Evolutionary conservation across 2,329 filamentous ascomycete genomes (phyloP).

Genomic region (Fusarium kyushuense): DNA sequence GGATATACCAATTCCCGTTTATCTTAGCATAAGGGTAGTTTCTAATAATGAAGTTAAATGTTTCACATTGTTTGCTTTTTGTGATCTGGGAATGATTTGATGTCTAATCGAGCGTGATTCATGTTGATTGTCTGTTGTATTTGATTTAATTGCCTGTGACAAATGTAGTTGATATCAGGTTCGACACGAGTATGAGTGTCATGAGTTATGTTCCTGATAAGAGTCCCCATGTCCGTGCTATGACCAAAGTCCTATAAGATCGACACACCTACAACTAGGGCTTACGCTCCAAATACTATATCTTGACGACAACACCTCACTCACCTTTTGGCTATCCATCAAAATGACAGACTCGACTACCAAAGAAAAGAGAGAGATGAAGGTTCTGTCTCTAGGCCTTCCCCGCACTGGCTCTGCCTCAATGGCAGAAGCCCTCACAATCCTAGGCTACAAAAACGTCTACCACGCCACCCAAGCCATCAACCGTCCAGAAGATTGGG

Average conservation of each 20-base stretch:
- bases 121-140: too few species aligned
- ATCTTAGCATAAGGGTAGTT: constrained; percentile 36
- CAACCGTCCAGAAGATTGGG: constrained; percentile 43
- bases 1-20: constrained; percentile 28
- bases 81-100: too few species aligned
- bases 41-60: constrained; percentile 29
- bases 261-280: background rate
- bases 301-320: background rate
- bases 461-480: constrained; percentile 49
- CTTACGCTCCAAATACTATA: background rate
- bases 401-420: constrained; percentile 52
- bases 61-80: too few species aligned
- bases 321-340: background rate
- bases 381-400: constrained; percentile 50
- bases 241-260: background rate
- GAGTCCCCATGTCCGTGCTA: background rate
- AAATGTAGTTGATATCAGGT: background rate
- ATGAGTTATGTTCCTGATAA: background rate
- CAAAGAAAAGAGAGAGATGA: constrained; percentile 42
- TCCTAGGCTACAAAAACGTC: constrained; percentile 52
- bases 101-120: too few species aligned
- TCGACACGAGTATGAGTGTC: background rate
- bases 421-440: constrained; percentile 50
- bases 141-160: too few species aligned
- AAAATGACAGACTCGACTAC: background rate